Base-by-base conservation (phyloP, 192 early-diverging fungal genomes). In the Spizellomyces sp. region DNA sequence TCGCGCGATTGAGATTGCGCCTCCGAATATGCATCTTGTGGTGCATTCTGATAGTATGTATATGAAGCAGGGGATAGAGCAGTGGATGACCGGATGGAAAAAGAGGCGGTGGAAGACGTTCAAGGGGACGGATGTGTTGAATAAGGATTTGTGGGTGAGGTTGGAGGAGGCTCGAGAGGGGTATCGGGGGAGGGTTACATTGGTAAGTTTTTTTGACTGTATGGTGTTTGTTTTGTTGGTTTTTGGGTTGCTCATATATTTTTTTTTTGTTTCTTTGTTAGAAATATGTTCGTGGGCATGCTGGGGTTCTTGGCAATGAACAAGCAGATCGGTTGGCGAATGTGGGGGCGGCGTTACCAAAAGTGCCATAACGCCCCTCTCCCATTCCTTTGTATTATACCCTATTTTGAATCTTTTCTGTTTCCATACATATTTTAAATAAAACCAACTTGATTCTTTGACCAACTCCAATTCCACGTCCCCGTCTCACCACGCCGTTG, bases 21-120 rank as follows among this genome's bases (percentile, higher is more conserved):
- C 44, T 43, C 50, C 8, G 42, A 41, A 45, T 36, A 45, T 19
- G 55, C 50, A 21, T 17, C 21, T 79, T 9, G 73, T 27, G 9
- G 87, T 98, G 36, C 69, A 81, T 41, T 92, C 93, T 21, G 93
- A 98, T 70, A 92, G 90, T 43, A 81, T 71, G 72, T 98, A 98
- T 79, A 77, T 81, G 9, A 77, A 88, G 45, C 87, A 93, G 22
- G 89, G 90, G 73, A 80, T 63, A 55, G 62, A 50, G 15, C 55
- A 76, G 9, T 96, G 96, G 96, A 75, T 82, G n/a, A 60, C 64
- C 8, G 81, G 76, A 2, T 98, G 96, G 96, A 81, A 83, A 66
- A 81, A 79, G 62, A 86, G 88, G 50, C 73, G 75, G 5, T 96
- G 94, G 94, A 84, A 55, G 19, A 85, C 74, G 2, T 41, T 77